Evolutionary conservation across 1,139 yeast species (phyloP).

Genomic region (Candida tropicalis): DNA sequence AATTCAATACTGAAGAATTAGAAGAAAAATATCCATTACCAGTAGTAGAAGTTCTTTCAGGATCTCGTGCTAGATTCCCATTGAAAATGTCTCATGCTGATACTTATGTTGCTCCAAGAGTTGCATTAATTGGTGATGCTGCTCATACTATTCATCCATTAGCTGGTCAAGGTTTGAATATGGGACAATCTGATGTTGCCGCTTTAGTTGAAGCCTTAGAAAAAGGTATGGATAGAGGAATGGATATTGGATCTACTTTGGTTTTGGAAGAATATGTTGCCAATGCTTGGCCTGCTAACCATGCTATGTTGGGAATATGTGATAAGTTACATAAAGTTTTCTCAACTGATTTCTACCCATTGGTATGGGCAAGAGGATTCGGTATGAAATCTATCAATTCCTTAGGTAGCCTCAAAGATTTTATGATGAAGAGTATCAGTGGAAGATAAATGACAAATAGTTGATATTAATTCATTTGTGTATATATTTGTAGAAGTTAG

Average conservation of each 20-base stretch:
- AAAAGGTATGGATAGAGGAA: conserved; percentile 70
- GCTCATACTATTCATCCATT: conserved; percentile 97
- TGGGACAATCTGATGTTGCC: conserved; percentile 96
- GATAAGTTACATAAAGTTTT: conserved; percentile 91
- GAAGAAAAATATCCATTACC: conserved; percentile 70
- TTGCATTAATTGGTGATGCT: conserved; percentile 95
- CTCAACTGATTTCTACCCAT: conserved; percentile 70
- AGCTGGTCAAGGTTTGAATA: conserved; percentile 97
- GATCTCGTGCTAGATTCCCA: conserved; percentile 87
- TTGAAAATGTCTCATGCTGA: conserved; percentile 89
- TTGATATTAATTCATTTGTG: too few species aligned
- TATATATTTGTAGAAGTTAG: too few species aligned
- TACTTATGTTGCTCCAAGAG: conserved; percentile 76
- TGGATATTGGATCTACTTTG: conserved; percentile 84
- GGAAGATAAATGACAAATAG: conserved; percentile 26
- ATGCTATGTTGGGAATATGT: conserved; percentile 79
- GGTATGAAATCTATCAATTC: conserved; percentile 75
- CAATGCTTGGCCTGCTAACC: conserved; percentile 78
- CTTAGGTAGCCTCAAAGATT: conserved; percentile 60
- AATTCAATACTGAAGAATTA: conserved; percentile 41
- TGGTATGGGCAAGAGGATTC: conserved; percentile 72
- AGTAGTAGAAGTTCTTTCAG: conserved; percentile 58
- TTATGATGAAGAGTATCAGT: conserved; percentile 41
- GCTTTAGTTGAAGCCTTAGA: conserved; percentile 71
- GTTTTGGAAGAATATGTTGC: conserved; percentile 87